phyloP scores from a whole-genome alignment of 768 basidiomycete species.

The Lactarius evosmus region DNA sequence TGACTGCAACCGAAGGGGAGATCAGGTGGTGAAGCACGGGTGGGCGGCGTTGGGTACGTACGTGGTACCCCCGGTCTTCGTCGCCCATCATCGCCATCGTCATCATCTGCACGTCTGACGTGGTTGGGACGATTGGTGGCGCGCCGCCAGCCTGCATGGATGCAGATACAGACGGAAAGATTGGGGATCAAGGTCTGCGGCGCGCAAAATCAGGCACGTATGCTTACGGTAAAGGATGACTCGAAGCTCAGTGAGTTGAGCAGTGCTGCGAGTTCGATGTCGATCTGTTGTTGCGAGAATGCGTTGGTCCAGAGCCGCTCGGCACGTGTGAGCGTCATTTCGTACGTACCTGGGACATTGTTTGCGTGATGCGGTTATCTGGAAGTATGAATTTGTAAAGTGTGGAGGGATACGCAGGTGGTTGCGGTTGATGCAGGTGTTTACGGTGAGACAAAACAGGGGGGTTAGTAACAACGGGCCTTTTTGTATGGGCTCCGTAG shows the following conservation, averaged over 20 bases:
- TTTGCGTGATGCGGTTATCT: neutral
- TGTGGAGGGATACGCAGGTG: neutral
- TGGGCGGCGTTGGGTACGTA: constrained; percentile 3
- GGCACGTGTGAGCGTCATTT: neutral
- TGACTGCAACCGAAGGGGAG: constrained; percentile 2
- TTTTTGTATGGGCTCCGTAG: constrained; percentile 16
- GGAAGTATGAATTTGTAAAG: neutral
- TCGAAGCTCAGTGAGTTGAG: constrained; percentile 20
- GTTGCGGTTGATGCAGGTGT: neutral
- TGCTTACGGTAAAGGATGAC: constrained; percentile 5
- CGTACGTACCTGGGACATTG: neutral
- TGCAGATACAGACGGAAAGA: neutral
- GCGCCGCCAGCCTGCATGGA: neutral
- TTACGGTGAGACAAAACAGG: neutral
- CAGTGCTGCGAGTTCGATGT: constrained; percentile 24
- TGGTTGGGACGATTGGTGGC: neutral
- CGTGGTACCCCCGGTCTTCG: constrained; percentile 19
- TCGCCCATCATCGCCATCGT: constrained; percentile 6
- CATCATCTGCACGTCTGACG: constrained; percentile 7
- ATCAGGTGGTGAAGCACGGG: neutral
- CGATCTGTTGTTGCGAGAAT: constrained; percentile 4
- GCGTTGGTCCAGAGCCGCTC: neutral
- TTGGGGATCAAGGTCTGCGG: neutral
- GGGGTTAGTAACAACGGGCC: neutral
- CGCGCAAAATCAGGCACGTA: neutral